A percentile compares a stretch with the other conserved stretches of the same genome.
Evolutionary conservation across 2,329 filamentous ascomycete species (phyloP).

Genomic region (Nemania diffusa): DNA sequence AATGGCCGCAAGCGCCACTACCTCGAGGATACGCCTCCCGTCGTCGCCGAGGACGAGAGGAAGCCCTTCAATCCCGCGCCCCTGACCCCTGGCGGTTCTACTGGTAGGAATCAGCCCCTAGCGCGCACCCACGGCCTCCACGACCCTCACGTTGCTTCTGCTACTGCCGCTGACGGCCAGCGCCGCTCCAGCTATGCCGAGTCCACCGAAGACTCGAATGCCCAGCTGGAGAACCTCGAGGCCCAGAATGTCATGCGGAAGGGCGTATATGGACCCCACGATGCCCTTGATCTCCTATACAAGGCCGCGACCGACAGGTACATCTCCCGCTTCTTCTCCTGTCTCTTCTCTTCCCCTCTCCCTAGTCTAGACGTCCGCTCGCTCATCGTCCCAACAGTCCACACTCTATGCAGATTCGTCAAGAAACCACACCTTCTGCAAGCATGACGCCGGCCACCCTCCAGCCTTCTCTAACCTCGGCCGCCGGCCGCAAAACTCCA

Average conservation of each 20-base stretch:
- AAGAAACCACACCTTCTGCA: slow-evolving; percentile 40
- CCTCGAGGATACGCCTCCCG: slow-evolving; percentile 57
- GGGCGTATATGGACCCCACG: slow-evolving; percentile 89
- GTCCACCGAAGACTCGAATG: slow-evolving; percentile 65
- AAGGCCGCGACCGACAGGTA: slow-evolving; percentile 79
- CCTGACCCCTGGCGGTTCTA: slow-evolving; percentile 72
- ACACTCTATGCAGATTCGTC: slow-evolving; percentile 44
- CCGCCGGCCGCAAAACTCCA: slow-evolving; percentile 40
- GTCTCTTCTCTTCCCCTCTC: slow-evolving; percentile 15
- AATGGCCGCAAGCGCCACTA: slow-evolving; percentile 77
- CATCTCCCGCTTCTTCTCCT: slow-evolving; percentile 23
- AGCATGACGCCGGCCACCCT: slow-evolving; percentile 43
- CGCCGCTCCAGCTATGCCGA: slow-evolving; percentile 48
- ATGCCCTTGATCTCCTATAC: slow-evolving; percentile 90
- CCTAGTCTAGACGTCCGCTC: neutral
- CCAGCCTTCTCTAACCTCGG: slow-evolving; percentile 42
- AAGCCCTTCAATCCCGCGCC: slow-evolving; percentile 65
- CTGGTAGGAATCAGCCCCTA: slow-evolving; percentile 73
- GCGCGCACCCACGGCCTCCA: slow-evolving; percentile 64
- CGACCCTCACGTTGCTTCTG: slow-evolving; percentile 45
- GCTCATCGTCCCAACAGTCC: slow-evolving; percentile 45
- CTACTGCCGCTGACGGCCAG: slow-evolving; percentile 44
- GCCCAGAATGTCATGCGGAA: slow-evolving; percentile 72
- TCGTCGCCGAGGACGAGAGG: slow-evolving; percentile 56
- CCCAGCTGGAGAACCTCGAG: slow-evolving; percentile 72